phyloP scores from a whole-genome alignment of 495 filamentous ascomycete genomes.

The Immersiella caudata region DNA sequence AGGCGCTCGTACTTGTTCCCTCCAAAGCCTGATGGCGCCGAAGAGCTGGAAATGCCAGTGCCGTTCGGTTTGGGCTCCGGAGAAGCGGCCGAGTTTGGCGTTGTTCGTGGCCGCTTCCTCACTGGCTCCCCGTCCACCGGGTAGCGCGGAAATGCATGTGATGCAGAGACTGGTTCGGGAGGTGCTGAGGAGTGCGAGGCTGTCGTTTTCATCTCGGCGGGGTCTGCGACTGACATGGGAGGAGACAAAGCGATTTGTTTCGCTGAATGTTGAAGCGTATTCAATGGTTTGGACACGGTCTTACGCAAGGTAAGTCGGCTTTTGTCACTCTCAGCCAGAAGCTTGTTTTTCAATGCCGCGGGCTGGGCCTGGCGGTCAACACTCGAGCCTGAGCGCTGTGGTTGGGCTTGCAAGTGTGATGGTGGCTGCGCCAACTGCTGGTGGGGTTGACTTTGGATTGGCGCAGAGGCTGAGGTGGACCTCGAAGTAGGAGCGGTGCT shows the following conservation, averaged over 20 bases:
- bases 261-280: not conserved
- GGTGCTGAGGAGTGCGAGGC: not conserved
- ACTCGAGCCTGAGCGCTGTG: not conserved
- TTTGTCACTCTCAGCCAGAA: conserved; percentile 2
- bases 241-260: not conserved
- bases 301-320: conserved; percentile 18
- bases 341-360: conserved; percentile 9
- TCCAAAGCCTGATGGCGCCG: not conserved
- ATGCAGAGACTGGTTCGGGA: conserved; percentile 18
- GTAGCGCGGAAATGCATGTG: conserved; percentile 14
- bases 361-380: not conserved
- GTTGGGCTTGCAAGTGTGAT: not conserved
- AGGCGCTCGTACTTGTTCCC: not conserved
- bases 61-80: conserved; percentile 13
- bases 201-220: not conserved
- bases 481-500: not conserved
- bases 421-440: not conserved
- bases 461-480: not conserved
- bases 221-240: not conserved
- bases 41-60: not conserved
- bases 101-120: conserved; percentile 24
- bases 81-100: conserved; percentile 11
- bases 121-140: conserved; percentile 19
- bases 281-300: conserved; percentile 16
- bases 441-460: not conserved